Evolutionary conservation across 345 rosid genomes (phyloP).

Genomic region (Hypericum androsaemum): DNA sequence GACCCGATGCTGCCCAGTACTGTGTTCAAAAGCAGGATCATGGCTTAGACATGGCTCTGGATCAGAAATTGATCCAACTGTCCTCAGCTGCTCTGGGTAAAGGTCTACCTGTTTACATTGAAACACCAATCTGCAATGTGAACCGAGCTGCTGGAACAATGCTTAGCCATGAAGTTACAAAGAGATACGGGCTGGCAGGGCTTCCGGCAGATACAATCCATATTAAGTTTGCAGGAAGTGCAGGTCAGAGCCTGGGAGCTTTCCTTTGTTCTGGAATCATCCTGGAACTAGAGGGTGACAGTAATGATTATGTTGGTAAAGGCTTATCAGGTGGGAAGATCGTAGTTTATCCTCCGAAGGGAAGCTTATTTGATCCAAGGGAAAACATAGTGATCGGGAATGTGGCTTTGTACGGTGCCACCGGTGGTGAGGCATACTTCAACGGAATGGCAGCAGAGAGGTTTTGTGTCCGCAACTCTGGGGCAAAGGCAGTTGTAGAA

Average conservation of each 20-base stretch:
- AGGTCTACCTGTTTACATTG: constrained; percentile 73
- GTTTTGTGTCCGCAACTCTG: constrained; percentile 97
- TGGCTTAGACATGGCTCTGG: constrained; percentile 92
- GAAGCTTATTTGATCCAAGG: constrained; percentile 85
- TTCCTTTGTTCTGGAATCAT: constrained; percentile 86
- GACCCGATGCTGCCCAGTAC: constrained; percentile 90
- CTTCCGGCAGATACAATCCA: constrained; percentile 84
- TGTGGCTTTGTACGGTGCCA: constrained; percentile 95
- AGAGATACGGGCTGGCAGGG: constrained; percentile 70
- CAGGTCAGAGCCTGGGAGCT: constrained; percentile 99
- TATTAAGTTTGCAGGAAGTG: constrained; percentile 80
- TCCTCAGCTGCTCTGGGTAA: constrained; percentile 74
- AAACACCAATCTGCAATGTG: constrained; percentile 70
- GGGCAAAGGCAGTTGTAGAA: constrained; percentile 97
- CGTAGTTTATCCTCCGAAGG: constrained; percentile 86
- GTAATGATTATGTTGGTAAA: constrained; percentile 96
- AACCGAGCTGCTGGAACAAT: constrained; percentile 99
- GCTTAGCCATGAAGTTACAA: constrained; percentile 99
- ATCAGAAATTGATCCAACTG: constrained; percentile 51
- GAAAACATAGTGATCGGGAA: constrained; percentile 94
- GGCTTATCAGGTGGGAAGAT: constrained; percentile 97
- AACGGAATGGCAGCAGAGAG: constrained; percentile 99
- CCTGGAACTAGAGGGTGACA: constrained; percentile 92
- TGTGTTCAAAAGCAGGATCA: constrained; percentile 97
- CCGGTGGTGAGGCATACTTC: constrained; percentile 84